phyloP scores from a whole-genome alignment of 495 filamentous ascomycete species.

The Hypoxylon rickii region DNA sequence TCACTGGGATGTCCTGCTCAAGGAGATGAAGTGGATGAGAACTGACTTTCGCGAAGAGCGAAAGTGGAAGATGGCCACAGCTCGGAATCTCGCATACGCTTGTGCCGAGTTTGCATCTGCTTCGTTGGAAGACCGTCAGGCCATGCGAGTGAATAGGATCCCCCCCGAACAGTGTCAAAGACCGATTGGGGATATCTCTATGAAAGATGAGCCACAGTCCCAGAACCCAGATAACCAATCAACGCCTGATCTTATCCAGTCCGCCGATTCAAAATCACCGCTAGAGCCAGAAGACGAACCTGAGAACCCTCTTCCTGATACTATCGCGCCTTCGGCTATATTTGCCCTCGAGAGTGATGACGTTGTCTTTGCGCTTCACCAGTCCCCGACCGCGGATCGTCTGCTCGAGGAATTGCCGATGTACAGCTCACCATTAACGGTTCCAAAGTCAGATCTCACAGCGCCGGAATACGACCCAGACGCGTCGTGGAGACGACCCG shows the following conservation, averaged over 20 bases:
- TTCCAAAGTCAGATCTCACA: conserved; percentile 59
- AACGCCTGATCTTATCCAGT: conserved; percentile 74
- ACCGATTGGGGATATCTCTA: too few species aligned
- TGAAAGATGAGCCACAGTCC: conserved; percentile 31
- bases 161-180: conserved; percentile 39
- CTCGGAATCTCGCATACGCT: conserved; percentile 73
- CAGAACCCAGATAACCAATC: conserved; percentile 49
- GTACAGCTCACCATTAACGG: conserved; percentile 67
- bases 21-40: conserved; percentile 96
- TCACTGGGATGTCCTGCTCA: conserved; percentile 83
- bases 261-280: conserved; percentile 56
- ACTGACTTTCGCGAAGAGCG: conserved; percentile 93
- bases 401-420: conserved; percentile 85
- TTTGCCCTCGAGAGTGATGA: conserved; percentile 83
- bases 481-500: conserved; percentile 71
- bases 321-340: conserved; percentile 70
- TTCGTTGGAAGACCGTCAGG: conserved; percentile 60
- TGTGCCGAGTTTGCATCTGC: conserved; percentile 81
- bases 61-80: conserved; percentile 87
- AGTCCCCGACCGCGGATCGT: conserved; percentile 75
- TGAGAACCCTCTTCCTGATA: conserved; percentile 47
- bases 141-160: conserved; percentile 67
- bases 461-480: conserved; percentile 65
- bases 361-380: conserved; percentile 76
- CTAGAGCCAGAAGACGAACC: conserved; percentile 53